A percentile compares a stretch with the other conserved stretches of the same genome.
Evolutionary conservation across 305 asterid species (phyloP).

Genomic region (Rubia peregrina): DNA sequence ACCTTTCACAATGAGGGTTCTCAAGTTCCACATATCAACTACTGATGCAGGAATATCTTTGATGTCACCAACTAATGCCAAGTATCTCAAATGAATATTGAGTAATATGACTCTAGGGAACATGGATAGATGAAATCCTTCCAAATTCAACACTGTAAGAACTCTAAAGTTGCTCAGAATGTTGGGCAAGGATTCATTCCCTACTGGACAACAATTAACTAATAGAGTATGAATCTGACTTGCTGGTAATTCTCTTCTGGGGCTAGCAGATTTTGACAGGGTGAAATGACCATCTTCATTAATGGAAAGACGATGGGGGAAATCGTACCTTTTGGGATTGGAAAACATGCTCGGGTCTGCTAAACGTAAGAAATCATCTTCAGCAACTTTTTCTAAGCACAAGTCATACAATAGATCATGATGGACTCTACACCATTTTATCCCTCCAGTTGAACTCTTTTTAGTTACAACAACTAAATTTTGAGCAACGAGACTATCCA

Average conservation of each 20-base stretch:
- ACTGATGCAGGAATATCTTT: not conserved
- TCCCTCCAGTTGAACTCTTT: not conserved
- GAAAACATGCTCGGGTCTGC: too few relatives aligned
- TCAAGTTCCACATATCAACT: not conserved
- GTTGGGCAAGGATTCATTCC: not conserved
- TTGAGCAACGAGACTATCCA: slow-evolving; percentile 1
- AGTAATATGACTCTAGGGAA: not conserved
- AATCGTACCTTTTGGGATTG: not conserved
- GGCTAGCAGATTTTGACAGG: not conserved
- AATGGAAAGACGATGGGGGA: slow-evolving; percentile 5
- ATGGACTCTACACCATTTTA: slow-evolving; percentile 5
- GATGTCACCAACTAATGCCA: not conserved
- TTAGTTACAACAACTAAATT: not conserved
- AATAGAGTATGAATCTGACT: not conserved
- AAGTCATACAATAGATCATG: slow-evolving; percentile 13
- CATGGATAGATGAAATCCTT: not conserved
- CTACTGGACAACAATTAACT: not conserved
- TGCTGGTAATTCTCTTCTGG: not conserved
- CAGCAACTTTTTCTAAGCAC: slow-evolving; percentile 8
- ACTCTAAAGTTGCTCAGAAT: not conserved
- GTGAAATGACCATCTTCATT: not conserved
- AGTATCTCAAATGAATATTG: not conserved
- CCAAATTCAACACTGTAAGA: not conserved
- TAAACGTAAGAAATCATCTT: not conserved
- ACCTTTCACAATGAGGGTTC: not conserved